Conservation (phyloP, 805 yeast species). For the Ogataea nonfermentans region DNA sequence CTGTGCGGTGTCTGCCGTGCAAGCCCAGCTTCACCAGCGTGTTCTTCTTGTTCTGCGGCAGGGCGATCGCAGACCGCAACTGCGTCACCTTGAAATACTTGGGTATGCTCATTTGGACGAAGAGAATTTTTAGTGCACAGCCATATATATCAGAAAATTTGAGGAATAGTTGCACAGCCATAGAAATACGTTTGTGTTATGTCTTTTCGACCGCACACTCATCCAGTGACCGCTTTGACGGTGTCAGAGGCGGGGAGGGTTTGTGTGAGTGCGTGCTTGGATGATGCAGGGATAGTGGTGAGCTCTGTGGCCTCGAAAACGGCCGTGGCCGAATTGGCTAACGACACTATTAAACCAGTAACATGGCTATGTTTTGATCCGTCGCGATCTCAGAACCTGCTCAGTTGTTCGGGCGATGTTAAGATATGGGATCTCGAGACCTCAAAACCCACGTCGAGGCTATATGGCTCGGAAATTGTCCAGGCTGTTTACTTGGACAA, state of each 20-base stretch:
- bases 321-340: constrained; percentile 6
- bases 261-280: constrained; percentile 12
- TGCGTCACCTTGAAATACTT: constrained; percentile 67
- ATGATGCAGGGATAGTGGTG: constrained; percentile 12
- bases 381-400: constrained; percentile 6
- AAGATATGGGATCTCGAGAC: constrained; percentile 18
- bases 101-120: constrained; percentile 14
- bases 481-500: constrained; percentile 12
- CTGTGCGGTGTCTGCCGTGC: constrained; percentile 66
- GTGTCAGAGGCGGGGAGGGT: constrained; percentile 9
- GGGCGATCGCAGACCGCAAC: constrained; percentile 78
- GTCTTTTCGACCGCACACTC: constrained; percentile 12
- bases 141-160: not conserved
- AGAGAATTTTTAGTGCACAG: constrained; percentile 5
- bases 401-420: constrained; percentile 19
- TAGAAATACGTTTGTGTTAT: not conserved
- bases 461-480: constrained; percentile 6
- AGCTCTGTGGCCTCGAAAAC: constrained; percentile 5
- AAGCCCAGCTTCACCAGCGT: constrained; percentile 75
- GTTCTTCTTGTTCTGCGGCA: constrained; percentile 64
- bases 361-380: constrained; percentile 10
- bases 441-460: not conserved
- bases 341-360: constrained; percentile 13
- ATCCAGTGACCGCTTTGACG: constrained; percentile 13
- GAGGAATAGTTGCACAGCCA: constrained; percentile 8